These are phyloP conservation scores for Pachyrhizus erosus DNA, from an alignment of 306 rosid genomes.

Conservation along the genomic window DNA sequence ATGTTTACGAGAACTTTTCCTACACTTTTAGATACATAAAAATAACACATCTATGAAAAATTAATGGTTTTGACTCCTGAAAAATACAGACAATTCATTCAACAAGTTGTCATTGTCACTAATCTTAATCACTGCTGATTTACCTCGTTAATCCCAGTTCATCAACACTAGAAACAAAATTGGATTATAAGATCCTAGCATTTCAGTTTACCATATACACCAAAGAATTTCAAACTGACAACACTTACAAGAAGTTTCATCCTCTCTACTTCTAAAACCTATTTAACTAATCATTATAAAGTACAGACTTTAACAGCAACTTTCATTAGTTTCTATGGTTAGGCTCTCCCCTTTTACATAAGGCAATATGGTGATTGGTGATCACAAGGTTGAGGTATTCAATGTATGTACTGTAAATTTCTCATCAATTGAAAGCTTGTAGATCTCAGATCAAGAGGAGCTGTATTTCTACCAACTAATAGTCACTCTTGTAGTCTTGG, in stretches of 20 bases:
- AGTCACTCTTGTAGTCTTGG: background rate
- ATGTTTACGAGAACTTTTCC: conserved; percentile 11
- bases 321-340: background rate
- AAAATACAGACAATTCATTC: conserved; percentile 13
- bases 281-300: conserved; percentile 4
- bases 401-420: background rate
- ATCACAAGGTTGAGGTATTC: conserved; percentile 28
- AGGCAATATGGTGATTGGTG: background rate
- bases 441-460: conserved; percentile 16
- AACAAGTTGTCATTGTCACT: background rate
- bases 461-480: conserved; percentile 15
- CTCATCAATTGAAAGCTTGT: background rate
- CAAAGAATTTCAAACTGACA: conserved; percentile 13
- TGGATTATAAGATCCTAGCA: background rate
- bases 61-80: background rate
- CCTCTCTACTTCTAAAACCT: background rate
- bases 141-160: background rate
- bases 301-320: conserved; percentile 7
- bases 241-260: conserved; percentile 7
- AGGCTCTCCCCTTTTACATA: background rate
- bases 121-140: background rate
- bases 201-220: conserved; percentile 5
- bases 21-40: background rate
- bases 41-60: conserved; percentile 4
- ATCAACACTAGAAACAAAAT: conserved; percentile 5